These are phyloP conservation scores for Cryptosporidium meleagridis DNA, from an alignment of 169 alveolate genomes.

Conservation along the genomic window DNA sequence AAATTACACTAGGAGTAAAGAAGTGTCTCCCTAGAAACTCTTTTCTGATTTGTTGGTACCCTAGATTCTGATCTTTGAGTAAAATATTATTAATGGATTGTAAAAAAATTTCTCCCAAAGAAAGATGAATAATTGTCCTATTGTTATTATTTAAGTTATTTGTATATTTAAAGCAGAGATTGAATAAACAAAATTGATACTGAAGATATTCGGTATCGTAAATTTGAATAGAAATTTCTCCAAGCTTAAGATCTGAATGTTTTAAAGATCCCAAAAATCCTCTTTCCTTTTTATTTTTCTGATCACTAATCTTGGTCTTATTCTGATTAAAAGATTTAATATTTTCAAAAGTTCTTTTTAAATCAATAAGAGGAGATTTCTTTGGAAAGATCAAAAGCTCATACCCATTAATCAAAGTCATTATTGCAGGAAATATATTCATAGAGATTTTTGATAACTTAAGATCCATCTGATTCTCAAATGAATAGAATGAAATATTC, in stretches of 20 bases:
- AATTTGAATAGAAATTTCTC: constrained; percentile 9
- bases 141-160: background rate
- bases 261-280: background rate
- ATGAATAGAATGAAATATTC: background rate
- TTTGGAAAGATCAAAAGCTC: constrained; percentile 52
- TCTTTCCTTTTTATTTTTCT: background rate
- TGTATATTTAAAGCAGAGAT: background rate
- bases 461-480: background rate
- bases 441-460: background rate
- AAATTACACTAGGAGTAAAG: constrained; percentile 36
- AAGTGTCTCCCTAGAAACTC: constrained; percentile 12
- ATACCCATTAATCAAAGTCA: constrained; percentile 32
- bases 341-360: background rate
- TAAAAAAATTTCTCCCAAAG: constrained; percentile 15
- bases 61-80: constrained; percentile 5
- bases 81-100: constrained; percentile 2
- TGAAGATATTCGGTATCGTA: constrained; percentile 21
- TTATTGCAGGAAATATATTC: constrained; percentile 18
- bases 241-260: background rate
- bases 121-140: background rate
- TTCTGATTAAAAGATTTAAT: background rate
- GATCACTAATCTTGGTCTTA: background rate
- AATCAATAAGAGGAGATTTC: background rate
- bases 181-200: background rate
- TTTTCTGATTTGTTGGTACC: constrained; percentile 27